Evolutionary conservation across 495 filamentous ascomycete species (phyloP).

Genomic region (Xylaria longipes): DNA sequence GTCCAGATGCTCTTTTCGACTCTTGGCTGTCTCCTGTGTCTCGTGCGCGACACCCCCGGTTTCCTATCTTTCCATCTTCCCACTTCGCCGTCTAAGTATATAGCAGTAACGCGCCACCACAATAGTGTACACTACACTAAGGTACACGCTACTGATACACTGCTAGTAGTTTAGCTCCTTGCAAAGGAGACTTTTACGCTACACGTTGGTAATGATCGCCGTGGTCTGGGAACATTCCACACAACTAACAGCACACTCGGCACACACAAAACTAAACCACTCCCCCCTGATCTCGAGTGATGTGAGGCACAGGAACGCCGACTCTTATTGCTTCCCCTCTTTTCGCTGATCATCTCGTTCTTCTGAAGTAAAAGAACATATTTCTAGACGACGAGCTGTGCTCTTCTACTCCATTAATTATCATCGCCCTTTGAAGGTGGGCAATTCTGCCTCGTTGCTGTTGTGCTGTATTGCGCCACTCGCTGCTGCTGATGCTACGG

Average conservation of each 20-base stretch:
- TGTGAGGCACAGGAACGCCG: slow-evolving; percentile 15
- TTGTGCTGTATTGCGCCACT: slow-evolving; percentile 3
- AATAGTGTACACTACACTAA: not conserved
- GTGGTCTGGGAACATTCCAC: slow-evolving; percentile 32
- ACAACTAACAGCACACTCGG: slow-evolving; percentile 23
- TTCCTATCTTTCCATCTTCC: slow-evolving; percentile 22
- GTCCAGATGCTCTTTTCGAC: slow-evolving; percentile 28
- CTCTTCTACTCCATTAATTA: slow-evolving; percentile 9
- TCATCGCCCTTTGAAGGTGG: not conserved
- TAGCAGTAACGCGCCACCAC: not conserved
- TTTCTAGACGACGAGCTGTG: not conserved
- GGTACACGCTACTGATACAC: not conserved
- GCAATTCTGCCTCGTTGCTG: slow-evolving; percentile 19
- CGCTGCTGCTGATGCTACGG: not conserved
- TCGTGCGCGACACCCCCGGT: slow-evolving; percentile 17
- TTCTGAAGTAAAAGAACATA: not conserved
- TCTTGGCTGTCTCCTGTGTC: slow-evolving; percentile 26
- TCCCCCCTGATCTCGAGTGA: slow-evolving; percentile 19
- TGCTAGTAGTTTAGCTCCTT: slow-evolving; percentile 12
- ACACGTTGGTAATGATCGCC: slow-evolving; percentile 27
- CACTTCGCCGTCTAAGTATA: slow-evolving; percentile 7
- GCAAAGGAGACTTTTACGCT: slow-evolving; percentile 11
- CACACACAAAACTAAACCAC: slow-evolving; percentile 28
- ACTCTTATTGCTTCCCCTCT: slow-evolving; percentile 21
- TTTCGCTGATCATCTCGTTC: slow-evolving; percentile 10